Percentiles rank a stretch among this genome's conserved stretches.
Evolutionary conservation across 1,284 basidiomycete genomes (phyloP).

Genomic region (Erythrobasidium hasegawianum): DNA sequence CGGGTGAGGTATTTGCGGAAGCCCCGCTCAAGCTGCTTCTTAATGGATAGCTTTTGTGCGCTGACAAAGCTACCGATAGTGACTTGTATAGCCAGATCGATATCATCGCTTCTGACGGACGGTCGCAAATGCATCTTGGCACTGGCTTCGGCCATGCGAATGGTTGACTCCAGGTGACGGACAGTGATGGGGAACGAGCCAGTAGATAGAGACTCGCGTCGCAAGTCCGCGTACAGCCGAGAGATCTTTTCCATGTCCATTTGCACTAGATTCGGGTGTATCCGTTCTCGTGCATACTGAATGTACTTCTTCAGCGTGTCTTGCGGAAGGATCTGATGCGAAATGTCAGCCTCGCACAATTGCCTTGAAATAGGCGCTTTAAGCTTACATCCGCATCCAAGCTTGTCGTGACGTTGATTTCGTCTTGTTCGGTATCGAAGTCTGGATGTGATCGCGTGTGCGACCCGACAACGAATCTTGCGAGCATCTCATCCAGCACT

Average conservation of each 20-base stretch:
- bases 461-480: conserved; percentile 93
- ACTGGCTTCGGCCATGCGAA: conserved; percentile 96
- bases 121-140: conserved; percentile 98
- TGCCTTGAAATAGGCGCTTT: not conserved
- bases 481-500: conserved; percentile 91
- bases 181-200: conserved; percentile 98
- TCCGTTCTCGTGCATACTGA: conserved; percentile 93
- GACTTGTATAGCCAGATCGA: conserved; percentile 94
- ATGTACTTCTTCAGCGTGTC: conserved; percentile 97
- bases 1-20: conserved; percentile 97
- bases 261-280: conserved; percentile 86
- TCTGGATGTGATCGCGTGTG: conserved; percentile 91
- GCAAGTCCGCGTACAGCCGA: conserved; percentile 91
- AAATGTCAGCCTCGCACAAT: conserved; percentile 6
- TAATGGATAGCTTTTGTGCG: conserved; percentile 97
- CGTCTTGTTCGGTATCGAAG: conserved; percentile 78
- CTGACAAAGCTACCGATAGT: conserved; percentile 91
- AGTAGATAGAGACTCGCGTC: conserved; percentile 91
- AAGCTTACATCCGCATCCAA: conserved; percentile 81
- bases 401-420: conserved; percentile 78
- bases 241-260: conserved; percentile 94
- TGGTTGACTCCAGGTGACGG: conserved; percentile 97
- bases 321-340: conserved; percentile 84
- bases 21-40: conserved; percentile 90
- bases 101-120: conserved; percentile 91